These are phyloP conservation scores for Casuarina glauca DNA, from an alignment of 306 rosid species.

Conservation along the genomic window DNA sequence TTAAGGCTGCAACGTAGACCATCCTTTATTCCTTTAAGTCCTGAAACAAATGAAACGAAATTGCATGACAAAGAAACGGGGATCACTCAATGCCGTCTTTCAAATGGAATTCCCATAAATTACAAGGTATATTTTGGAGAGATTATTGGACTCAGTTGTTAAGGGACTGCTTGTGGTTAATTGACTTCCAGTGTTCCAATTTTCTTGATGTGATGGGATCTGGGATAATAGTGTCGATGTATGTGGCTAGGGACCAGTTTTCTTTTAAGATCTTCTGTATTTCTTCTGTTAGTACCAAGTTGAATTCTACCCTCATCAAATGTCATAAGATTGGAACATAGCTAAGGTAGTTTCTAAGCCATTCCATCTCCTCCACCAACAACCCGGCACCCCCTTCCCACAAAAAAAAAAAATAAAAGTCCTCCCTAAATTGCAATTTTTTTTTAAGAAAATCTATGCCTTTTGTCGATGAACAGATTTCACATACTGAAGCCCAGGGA, in stretches of 20 bases:
- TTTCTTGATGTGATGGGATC: constrained; percentile 19
- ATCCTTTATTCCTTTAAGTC: constrained; percentile 62
- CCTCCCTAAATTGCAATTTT: too few species aligned
- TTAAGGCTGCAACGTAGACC: constrained; percentile 67
- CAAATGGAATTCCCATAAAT: constrained; percentile 88
- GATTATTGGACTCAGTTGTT: constrained; percentile 23
- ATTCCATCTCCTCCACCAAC: neutral
- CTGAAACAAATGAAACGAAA: constrained; percentile 53
- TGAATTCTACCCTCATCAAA: neutral
- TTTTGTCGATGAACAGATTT: constrained; percentile 54
- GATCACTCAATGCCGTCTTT: constrained; percentile 73
- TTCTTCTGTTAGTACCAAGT: neutral
- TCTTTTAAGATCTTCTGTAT: neutral
- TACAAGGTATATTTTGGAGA: constrained; percentile 67
- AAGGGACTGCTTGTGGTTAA: constrained; percentile 14
- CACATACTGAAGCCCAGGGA: constrained; percentile 82
- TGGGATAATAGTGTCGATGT: neutral
- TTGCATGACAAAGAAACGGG: constrained; percentile 89
- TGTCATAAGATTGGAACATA: neutral
- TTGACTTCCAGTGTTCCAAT: neutral
- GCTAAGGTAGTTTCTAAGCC: neutral
- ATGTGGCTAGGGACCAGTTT: neutral
- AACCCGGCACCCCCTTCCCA: too few species aligned
- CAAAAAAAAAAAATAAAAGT: too few species aligned
- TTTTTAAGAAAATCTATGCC: neutral